Percentiles rank a stretch among this genome's conserved stretches.
phyloP scores from a whole-genome alignment of 208 protist species.

The Eutreptiella sp. region DNA sequence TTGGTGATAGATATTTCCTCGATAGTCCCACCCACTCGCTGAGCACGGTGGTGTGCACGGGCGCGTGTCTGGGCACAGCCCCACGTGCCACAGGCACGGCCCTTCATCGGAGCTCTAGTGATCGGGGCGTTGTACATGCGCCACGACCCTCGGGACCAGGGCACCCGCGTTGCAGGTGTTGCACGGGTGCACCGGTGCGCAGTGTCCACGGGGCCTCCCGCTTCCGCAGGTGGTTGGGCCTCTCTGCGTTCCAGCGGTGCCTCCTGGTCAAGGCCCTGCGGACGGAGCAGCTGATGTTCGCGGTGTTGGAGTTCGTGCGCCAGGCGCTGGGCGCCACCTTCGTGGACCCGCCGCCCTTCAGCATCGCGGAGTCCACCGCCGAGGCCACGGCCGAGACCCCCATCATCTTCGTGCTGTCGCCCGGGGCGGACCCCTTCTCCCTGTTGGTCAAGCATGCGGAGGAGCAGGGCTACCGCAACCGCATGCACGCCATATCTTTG shows the following conservation, averaged over 20 bases:
- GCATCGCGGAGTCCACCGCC: conserved; percentile 66
- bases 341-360: conserved; percentile 84
- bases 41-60: no score
- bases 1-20: no score
- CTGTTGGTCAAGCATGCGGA: conserved; percentile 79
- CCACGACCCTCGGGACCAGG: no score
- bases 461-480: conserved; percentile 58
- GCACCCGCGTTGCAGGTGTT: no score
- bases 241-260: conserved; percentile 82
- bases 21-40: no score
- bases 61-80: no score
- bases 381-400: conserved; percentile 79
- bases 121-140: no score
- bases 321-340: conserved; percentile 77
- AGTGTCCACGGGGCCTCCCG: no score
- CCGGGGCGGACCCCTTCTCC: conserved; percentile 89
- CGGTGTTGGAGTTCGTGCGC: conserved; percentile 71
- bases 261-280: conserved; percentile 84
- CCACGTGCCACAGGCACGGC: no score
- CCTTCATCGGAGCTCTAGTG: no score
- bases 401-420: conserved; percentile 94
- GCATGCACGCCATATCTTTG: conserved; percentile 84
- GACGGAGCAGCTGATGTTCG: conserved; percentile 87
- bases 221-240: no score
- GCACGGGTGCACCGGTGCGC: no score